Evolutionary conservation across 306 rosid species (phyloP).

Genomic region (Cotoneaster glaucophyllus): DNA sequence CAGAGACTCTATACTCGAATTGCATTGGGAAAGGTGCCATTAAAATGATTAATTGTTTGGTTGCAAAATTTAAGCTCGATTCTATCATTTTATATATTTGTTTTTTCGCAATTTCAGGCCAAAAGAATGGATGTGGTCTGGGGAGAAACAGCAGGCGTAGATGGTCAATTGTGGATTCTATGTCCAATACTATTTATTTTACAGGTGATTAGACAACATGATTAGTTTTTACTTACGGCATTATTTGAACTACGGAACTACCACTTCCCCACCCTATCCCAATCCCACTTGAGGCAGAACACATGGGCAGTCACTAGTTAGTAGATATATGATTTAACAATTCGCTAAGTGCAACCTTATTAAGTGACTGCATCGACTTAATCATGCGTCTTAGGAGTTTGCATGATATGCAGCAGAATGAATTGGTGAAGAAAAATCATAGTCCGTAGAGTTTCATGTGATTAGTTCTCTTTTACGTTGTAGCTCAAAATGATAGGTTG

Average conservation of each 20-base stretch:
- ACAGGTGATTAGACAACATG: slow-evolving; percentile 57
- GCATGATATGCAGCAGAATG: slow-evolving; percentile 6
- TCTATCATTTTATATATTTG: slow-evolving; percentile 11
- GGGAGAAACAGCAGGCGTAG: slow-evolving; percentile 98
- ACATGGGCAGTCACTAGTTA: background rate
- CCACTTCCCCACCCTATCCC: background rate
- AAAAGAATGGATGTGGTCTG: slow-evolving; percentile 99
- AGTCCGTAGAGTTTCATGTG: background rate
- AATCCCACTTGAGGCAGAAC: background rate
- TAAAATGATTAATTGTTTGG: background rate
- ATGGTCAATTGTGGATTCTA: slow-evolving; percentile 91
- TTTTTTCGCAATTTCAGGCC: slow-evolving; percentile 54
- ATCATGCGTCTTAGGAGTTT: background rate
- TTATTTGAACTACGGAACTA: background rate
- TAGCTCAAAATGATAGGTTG: background rate
- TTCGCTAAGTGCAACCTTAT: background rate
- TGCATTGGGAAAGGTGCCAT: slow-evolving; percentile 92
- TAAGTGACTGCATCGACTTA: background rate
- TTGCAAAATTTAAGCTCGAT: background rate
- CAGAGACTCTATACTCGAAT: slow-evolving; percentile 97
- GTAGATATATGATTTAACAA: background rate
- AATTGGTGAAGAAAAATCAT: background rate
- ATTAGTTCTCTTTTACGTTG: background rate
- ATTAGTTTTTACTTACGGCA: background rate
- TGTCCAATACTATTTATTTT: slow-evolving; percentile 84